These are phyloP conservation scores for Calocera cornea DNA, from an alignment of 768 basidiomycete species.

Conservation along the genomic window DNA sequence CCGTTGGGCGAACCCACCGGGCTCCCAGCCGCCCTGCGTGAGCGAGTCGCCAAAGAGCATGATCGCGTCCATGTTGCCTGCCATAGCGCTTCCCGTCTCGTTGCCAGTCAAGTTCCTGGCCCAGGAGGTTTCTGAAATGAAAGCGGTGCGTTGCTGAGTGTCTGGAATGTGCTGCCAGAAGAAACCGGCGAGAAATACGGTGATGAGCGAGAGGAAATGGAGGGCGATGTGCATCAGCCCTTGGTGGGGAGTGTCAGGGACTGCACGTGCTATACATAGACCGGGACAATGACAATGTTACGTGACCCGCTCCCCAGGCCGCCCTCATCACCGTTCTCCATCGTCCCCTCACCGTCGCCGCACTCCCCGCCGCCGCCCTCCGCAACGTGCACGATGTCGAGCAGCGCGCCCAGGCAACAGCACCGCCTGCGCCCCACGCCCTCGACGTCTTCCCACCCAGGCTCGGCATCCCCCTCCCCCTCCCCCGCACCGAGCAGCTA, in stretches of 20 bases:
- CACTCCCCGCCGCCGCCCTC: not conserved
- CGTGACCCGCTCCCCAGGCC: too few species aligned
- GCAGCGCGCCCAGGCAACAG: too few species aligned
- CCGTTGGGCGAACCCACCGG: conserved; percentile 49
- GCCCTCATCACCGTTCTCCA: not conserved
- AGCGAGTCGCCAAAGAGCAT: conserved; percentile 75
- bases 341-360: not conserved
- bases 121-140: too few species aligned
- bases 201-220: not conserved
- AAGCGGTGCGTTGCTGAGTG: not conserved
- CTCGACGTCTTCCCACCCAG: not conserved
- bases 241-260: not conserved
- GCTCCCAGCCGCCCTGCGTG: conserved; percentile 53
- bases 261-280: too few species aligned
- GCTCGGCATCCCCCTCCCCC: not conserved
- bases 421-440: too few species aligned
- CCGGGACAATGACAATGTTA: too few species aligned
- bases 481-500: not conserved
- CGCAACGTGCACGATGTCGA: not conserved
- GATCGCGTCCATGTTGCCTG: conserved; percentile 34
- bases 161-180: too few species aligned
- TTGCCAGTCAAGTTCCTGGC: too few species aligned
- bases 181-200: not conserved
- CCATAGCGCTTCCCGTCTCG: not conserved
- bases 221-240: not conserved